Evolutionary conservation across 176 grass and related monocot genomes (phyloP).

Genomic region (Oryza brachyantha): DNA sequence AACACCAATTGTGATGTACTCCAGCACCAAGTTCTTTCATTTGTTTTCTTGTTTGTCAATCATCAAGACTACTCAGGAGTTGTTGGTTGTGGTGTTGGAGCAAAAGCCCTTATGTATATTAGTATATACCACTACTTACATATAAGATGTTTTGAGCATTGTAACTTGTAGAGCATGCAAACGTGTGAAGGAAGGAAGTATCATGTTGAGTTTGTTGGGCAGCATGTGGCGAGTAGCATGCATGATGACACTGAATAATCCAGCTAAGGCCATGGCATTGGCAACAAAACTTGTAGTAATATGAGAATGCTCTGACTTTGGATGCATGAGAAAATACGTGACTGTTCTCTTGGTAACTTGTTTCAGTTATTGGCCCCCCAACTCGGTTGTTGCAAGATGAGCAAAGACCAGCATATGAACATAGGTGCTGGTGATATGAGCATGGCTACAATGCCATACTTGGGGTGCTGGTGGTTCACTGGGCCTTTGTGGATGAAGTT

Average conservation of each 20-base stretch:
- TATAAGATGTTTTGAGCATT: too few species aligned
- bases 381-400: too few species aligned
- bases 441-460: too few species aligned
- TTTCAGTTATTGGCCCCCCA: neutral
- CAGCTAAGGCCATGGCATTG: neutral
- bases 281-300: neutral
- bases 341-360: neutral
- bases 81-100: neutral
- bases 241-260: neutral
- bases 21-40: constrained; percentile 28
- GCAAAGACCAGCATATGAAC: too few species aligned
- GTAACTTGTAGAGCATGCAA: neutral
- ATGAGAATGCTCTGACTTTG: neutral
- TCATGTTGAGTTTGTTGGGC: neutral
- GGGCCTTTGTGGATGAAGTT: too few species aligned
- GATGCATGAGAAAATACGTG: neutral
- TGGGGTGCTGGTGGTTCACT: too few species aligned
- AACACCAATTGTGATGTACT: neutral
- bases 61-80: neutral
- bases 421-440: too few species aligned
- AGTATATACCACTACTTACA: too few species aligned
- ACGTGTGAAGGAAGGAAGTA: neutral
- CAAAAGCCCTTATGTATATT: too few species aligned
- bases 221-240: neutral
- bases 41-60: neutral